A percentile compares a stretch with the other conserved stretches of the same genome.
phyloP scores from a whole-genome alignment of 1,284 basidiomycete genomes.

The Cutaneotrichosporon sp. region DNA sequence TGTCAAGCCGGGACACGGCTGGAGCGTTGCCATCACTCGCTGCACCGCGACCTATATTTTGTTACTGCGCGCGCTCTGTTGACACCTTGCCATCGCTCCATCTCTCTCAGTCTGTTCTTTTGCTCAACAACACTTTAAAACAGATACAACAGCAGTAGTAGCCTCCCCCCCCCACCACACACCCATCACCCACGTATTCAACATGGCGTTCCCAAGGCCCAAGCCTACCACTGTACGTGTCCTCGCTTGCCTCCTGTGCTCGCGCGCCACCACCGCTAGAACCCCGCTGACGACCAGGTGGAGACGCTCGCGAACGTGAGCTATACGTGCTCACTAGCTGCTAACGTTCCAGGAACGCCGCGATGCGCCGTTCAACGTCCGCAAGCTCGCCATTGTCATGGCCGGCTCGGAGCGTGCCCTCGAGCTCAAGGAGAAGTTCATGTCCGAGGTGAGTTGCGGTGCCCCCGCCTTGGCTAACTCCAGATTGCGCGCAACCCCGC shows the following conservation, averaged over 20 bases:
- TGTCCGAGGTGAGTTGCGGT: constrained; percentile 48
- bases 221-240: constrained; percentile 43
- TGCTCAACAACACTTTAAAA: background rate
- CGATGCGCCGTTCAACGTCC: constrained; percentile 52
- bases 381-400: constrained; percentile 46
- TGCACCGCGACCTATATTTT: background rate
- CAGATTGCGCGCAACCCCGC: constrained; percentile 52
- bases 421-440: constrained; percentile 50
- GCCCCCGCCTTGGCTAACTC: background rate
- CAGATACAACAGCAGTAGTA: background rate
- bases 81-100: background rate
- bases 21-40: background rate
- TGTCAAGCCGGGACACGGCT: background rate
- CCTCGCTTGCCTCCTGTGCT: constrained; percentile 2
- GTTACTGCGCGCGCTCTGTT: background rate
- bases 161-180: background rate
- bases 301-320: constrained; percentile 46
- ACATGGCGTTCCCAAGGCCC: constrained; percentile 46
- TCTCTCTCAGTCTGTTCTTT: too few species aligned
- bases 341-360: constrained; percentile 46
- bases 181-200: background rate
- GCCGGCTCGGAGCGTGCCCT: constrained; percentile 46
- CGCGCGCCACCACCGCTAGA: background rate
- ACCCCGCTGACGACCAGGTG: constrained; percentile 30
- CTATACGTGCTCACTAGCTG: background rate